Evolutionary conservation across 139 green algal species (phyloP).

Genomic region (Picochlorum sp.): DNA sequence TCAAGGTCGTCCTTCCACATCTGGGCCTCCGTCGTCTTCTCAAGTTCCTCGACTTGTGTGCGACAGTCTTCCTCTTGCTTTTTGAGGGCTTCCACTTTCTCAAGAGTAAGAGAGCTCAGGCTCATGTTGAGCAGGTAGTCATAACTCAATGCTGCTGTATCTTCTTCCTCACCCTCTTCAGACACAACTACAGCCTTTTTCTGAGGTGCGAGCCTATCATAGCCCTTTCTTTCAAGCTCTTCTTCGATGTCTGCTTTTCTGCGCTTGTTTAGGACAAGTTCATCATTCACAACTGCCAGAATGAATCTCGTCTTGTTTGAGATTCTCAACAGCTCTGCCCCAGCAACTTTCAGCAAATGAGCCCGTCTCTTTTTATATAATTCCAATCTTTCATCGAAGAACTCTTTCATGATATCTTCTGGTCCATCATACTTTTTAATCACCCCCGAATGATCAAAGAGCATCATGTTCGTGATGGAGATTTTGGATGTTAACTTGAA

Average conservation of each 20-base stretch:
- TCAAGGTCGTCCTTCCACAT: conserved; percentile 84
- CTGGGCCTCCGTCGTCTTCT: conserved; percentile 43
- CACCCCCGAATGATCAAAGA: conserved; percentile 79
- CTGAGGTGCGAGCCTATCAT: conserved; percentile 53
- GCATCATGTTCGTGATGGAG: conserved; percentile 91
- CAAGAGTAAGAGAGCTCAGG: conserved; percentile 84
- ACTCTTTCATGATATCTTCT: conserved; percentile 84
- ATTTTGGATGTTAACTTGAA: conserved; percentile 90
- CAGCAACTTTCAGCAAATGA: conserved; percentile 54
- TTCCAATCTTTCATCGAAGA: conserved; percentile 78
- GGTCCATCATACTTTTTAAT: conserved; percentile 87
- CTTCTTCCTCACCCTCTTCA: conserved; percentile 27
- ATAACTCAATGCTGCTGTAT: conserved; percentile 56
- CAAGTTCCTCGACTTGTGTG: conserved; percentile 48
- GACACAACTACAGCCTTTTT: conserved; percentile 21
- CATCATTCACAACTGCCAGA: conserved; percentile 74
- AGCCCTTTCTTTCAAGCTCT: conserved; percentile 70
- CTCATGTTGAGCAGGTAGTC: conserved; percentile 97
- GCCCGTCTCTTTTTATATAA: conserved; percentile 76
- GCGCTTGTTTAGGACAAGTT: conserved; percentile 76
- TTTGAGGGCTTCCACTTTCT: conserved; percentile 68
- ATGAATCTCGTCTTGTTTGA: conserved; percentile 92
- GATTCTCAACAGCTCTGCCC: conserved; percentile 66
- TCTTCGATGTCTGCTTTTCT: conserved; percentile 75
- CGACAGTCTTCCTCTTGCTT: conserved; percentile 33